phyloP scores from a whole-genome alignment of 805 yeast species.

The Yarrowia sp. region DNA sequence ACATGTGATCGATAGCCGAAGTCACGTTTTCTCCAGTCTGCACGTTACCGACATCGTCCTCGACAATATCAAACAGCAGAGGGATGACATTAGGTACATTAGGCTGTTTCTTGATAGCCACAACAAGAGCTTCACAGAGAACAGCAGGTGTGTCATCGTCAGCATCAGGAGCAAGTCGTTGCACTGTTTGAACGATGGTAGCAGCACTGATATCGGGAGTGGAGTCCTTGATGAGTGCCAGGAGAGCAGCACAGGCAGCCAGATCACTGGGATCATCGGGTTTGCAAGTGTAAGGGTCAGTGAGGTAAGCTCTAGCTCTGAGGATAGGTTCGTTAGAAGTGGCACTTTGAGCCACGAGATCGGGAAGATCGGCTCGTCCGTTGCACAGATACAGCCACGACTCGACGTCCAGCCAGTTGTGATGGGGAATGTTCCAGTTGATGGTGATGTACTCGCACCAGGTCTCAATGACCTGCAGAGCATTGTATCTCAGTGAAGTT shows the following conservation, averaged over 20 bases:
- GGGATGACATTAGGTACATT: conserved; percentile 52
- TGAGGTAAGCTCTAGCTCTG: conserved; percentile 29
- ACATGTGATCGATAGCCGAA: conserved; percentile 69
- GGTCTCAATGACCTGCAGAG: conserved; percentile 63
- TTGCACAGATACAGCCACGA: conserved; percentile 22
- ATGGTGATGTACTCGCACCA: conserved; percentile 49
- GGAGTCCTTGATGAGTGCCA: conserved; percentile 40
- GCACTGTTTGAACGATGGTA: conserved; percentile 52
- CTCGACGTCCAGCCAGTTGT: conserved; percentile 24
- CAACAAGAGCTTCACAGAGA: conserved; percentile 71
- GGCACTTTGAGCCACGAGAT: conserved; percentile 16
- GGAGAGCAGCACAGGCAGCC: conserved; percentile 38
- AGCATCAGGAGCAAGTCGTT: conserved; percentile 61
- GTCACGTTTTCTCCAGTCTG: conserved; percentile 70
- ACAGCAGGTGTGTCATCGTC: conserved; percentile 83
- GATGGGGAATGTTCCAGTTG: conserved; percentile 32
- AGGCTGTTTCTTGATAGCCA: conserved; percentile 59
- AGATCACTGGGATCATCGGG: conserved; percentile 14
- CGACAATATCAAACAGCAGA: conserved; percentile 68
- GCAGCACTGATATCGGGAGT: neutral
- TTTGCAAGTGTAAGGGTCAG: conserved; percentile 15
- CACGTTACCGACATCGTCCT: conserved; percentile 76
- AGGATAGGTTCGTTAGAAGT: conserved; percentile 16
- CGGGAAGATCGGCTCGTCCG: neutral
- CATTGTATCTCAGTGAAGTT: conserved; percentile 64